phyloP scores from a whole-genome alignment of 441 rosid genomes.

The Gossypium gossypioides region DNA sequence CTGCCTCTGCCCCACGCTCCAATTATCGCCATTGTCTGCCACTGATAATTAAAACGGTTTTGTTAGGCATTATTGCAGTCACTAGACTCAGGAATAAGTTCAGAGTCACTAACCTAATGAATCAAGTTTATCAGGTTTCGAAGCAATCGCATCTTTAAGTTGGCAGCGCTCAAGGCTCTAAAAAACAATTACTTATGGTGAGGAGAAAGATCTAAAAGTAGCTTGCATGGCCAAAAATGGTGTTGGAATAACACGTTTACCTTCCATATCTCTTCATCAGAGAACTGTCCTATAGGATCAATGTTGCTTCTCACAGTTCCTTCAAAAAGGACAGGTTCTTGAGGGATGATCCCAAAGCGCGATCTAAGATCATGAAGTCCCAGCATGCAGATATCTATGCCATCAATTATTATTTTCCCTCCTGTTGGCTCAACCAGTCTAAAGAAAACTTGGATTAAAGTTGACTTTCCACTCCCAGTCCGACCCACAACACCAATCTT shows the following conservation, averaged over 20 bases:
- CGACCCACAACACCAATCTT: slow-evolving; percentile 88
- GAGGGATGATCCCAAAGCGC: slow-evolving; percentile 88
- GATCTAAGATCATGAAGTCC: slow-evolving; percentile 91
- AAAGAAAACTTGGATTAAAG: slow-evolving; percentile 78
- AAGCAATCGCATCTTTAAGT: slow-evolving; percentile 61
- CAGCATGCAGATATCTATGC: slow-evolving; percentile 54
- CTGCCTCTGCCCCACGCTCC: slow-evolving; percentile 98
- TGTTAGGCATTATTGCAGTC: neutral
- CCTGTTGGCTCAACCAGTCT: slow-evolving; percentile 81
- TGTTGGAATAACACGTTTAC: slow-evolving; percentile 21
- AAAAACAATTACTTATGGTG: slow-evolving; percentile 3
- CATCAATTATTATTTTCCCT: slow-evolving; percentile 72
- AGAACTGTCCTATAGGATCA: slow-evolving; percentile 63
- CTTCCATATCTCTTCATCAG: slow-evolving; percentile 92
- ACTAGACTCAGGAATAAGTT: neutral
- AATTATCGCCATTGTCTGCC: slow-evolving; percentile 78
- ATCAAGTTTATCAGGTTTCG: slow-evolving; percentile 79
- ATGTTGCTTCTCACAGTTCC: slow-evolving; percentile 88
- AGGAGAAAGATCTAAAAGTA: neutral
- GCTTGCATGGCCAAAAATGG: neutral
- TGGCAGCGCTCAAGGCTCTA: slow-evolving; percentile 88
- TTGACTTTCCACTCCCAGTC: slow-evolving; percentile 92
- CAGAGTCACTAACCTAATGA: slow-evolving; percentile 39
- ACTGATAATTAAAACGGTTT: slow-evolving; percentile 28
- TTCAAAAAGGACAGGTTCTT: slow-evolving; percentile 92